These are phyloP conservation scores for Cladosporium oxysporum DNA, from an alignment of 2,329 filamentous ascomycete species.

Conservation along the genomic window DNA sequence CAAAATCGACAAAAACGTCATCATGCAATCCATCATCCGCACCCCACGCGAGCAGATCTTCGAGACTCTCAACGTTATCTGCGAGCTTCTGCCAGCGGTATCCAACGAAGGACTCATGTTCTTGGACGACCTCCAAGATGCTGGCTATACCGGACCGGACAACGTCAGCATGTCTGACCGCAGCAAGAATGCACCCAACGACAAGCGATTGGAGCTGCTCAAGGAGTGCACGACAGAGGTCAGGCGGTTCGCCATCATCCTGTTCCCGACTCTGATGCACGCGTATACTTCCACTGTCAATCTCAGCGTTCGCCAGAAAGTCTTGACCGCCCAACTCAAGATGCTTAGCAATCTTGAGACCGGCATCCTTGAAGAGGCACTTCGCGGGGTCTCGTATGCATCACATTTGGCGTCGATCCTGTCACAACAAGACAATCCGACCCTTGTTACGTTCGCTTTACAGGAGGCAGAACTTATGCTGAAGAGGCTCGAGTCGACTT, in stretches of 20 bases:
- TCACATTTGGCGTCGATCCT: slow-evolving; percentile 94
- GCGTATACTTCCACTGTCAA: slow-evolving; percentile 98
- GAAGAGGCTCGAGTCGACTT: slow-evolving; percentile 79
- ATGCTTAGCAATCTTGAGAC: slow-evolving; percentile 96
- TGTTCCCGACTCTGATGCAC: slow-evolving; percentile 93
- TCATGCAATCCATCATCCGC: slow-evolving; percentile 98
- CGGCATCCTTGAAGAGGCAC: slow-evolving; percentile 77
- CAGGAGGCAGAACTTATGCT: slow-evolving; percentile 88
- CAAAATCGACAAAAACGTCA: slow-evolving; percentile 92
- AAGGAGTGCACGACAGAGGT: slow-evolving; percentile 83
- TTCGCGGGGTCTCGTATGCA: slow-evolving; percentile 87
- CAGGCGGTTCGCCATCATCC: slow-evolving; percentile 86
- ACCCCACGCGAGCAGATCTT: slow-evolving; percentile 93
- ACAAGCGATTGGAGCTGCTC: slow-evolving; percentile 79
- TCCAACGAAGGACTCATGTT: slow-evolving; percentile 58
- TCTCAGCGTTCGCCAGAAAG: slow-evolving; percentile 88
- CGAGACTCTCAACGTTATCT: slow-evolving; percentile 96
- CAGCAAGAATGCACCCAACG: slow-evolving; percentile 63
- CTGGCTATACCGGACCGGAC: slow-evolving; percentile 51
- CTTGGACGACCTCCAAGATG: slow-evolving; percentile 52
- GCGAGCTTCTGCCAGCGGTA: slow-evolving; percentile 82
- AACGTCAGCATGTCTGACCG: slow-evolving; percentile 45
- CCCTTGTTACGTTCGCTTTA: slow-evolving; percentile 80
- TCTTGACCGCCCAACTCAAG: slow-evolving; percentile 92
- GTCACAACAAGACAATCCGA: slow-evolving; percentile 89